Evolutionary conservation across 208 protist species (phyloP).

Genomic region (Leishmania martiniquensis): DNA sequence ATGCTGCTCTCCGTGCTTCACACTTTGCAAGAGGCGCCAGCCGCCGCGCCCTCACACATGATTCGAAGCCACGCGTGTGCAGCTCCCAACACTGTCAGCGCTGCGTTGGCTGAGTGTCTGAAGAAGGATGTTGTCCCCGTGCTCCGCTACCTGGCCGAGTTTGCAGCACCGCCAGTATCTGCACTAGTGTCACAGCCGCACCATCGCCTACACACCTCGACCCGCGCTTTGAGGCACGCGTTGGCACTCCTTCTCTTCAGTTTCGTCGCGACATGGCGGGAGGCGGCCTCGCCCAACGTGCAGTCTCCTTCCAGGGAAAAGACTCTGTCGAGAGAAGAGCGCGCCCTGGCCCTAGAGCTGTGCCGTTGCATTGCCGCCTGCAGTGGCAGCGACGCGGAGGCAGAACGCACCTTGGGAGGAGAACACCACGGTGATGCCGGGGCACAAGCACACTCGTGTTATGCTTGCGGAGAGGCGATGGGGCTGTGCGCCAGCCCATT

Average conservation of each 20-base stretch:
- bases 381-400: neutral
- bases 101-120: conserved; percentile 4
- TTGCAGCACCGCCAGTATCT: neutral
- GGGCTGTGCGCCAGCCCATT: neutral
- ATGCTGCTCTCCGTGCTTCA: conserved; percentile 10
- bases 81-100: neutral
- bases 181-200: neutral
- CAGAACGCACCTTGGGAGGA: neutral
- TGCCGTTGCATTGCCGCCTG: conserved; percentile 4
- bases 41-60: neutral
- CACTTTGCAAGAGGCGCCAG: neutral
- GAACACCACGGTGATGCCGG: neutral
- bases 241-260: conserved; percentile 23
- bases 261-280: conserved; percentile 17
- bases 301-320: neutral
- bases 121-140: conserved; percentile 11
- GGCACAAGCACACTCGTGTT: neutral
- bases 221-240: conserved; percentile 7
- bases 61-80: neutral
- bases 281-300: neutral
- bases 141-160: conserved; percentile 15
- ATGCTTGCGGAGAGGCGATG: neutral
- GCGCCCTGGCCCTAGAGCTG: conserved; percentile 12
- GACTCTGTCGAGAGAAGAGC: neutral
- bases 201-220: neutral